These are phyloP conservation scores for Cryptococcus hybrid DNA, from an alignment of 1,284 basidiomycete genomes.

Conservation along the genomic window DNA sequence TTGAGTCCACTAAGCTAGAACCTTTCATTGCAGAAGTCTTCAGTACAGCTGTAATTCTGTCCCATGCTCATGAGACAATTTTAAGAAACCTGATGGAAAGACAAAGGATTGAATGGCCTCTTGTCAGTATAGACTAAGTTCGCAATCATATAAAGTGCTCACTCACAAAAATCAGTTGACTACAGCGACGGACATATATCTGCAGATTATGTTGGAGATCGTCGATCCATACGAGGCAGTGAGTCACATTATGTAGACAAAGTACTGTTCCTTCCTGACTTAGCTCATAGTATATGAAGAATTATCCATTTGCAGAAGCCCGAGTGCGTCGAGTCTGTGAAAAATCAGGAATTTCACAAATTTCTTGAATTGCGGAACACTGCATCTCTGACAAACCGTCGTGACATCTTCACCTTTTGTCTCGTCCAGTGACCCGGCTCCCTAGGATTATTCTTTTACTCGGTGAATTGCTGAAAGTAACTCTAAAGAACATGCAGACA, in stretches of 20 bases:
- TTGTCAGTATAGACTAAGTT: constrained; percentile 40
- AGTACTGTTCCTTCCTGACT: constrained; percentile 48
- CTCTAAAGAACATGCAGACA: constrained; percentile 45
- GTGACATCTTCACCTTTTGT: constrained; percentile 73
- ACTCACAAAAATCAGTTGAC: constrained; percentile 52
- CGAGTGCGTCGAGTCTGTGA: constrained; percentile 67
- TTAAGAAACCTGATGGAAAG: constrained; percentile 65
- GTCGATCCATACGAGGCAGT: constrained; percentile 33
- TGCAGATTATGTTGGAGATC: constrained; percentile 59
- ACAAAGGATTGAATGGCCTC: constrained; percentile 73
- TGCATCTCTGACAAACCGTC: constrained; percentile 66
- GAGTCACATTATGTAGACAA: constrained; percentile 2
- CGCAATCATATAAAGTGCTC: background rate
- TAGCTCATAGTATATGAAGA: constrained; percentile 48
- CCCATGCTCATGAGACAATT: constrained; percentile 63
- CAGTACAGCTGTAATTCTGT: constrained; percentile 65
- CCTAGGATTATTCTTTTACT: constrained; percentile 70
- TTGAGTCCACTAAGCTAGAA: constrained; percentile 55
- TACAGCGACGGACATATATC: constrained; percentile 70
- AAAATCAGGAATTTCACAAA: constrained; percentile 62
- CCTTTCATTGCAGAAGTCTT: constrained; percentile 71
- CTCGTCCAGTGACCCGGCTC: constrained; percentile 75
- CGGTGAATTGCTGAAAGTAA: constrained; percentile 65
- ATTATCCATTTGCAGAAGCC: constrained; percentile 77
- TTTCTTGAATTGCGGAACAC: constrained; percentile 64